Evolutionary conservation across 192 early-diverging fungal species (phyloP), one percentile per base, ranked within the genome.

Genomic region (Coemansia sp.): DNA sequence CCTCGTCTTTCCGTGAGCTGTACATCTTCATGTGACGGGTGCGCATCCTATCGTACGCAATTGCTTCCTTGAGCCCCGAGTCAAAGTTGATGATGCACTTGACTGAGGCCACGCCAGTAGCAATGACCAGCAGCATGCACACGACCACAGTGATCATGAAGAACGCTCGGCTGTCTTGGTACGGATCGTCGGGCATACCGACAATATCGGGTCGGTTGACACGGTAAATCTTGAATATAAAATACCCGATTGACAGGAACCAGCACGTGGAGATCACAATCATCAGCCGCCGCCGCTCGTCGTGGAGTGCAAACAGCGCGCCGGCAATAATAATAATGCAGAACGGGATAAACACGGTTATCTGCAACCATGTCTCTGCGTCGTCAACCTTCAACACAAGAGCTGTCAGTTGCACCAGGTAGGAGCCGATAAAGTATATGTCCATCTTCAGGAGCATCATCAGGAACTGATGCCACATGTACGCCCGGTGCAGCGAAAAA

Each of bases 341-440:
- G 55, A 64, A 60, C 29, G 67, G 63, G 18, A 74, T 67, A 18
- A 67, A 70, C 18, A 80, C 72, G 16, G 72, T 71, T 16, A 80
- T 67, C 22, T 80, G 78, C 28, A 80, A 48, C 64, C 64, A 73
- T 5, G 72, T 64, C 58, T 80, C 78, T 16, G 38, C 47, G 35
- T 70, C 60, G 44, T 73, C 59, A 19, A 46, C 56, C 43, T 73
- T 67, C 14, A 89, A 71, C 8, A 89, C 62, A 50, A 91, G 63
- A 19, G 77, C 84, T 0, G 84, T 72, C 67, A 84, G 88, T 52
- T 78, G 75, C 33, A 82, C 60, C 7, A 71, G 69, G 22, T 67
- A 77, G 12, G 69, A 70, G 19, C 73, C 62, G 43, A 83, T 53
- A 64, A 80, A 79, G 58, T 69, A 77, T 25, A 77, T 61, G 49